Evolutionary conservation across 345 rosid species (phyloP), one percentile per base, ranked within the genome.

Genomic region (Euphorbia tirucalli): DNA sequence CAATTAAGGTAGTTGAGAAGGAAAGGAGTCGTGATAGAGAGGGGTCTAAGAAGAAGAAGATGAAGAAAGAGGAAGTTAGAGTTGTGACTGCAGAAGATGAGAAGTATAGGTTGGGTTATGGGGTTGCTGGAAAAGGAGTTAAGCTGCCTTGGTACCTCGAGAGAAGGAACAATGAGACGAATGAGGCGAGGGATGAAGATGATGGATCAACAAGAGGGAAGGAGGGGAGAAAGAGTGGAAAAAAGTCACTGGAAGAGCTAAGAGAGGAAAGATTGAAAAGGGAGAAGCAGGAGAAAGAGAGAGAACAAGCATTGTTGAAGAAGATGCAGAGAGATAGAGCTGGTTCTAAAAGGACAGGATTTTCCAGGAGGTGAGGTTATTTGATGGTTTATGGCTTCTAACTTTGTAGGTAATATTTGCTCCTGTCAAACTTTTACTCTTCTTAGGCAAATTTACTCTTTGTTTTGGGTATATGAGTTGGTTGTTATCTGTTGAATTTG

Each of bases 111-210:
- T 80, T 95, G 68, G 97, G 98, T 0, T 89, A 92, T 73, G 97
- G 97, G 14, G 28, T 94, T 77, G 97, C 96, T 3, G 97, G 98
- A 60, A 95, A 90, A 80, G 97, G 99, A 46, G 96, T 90, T 55
- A 95, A 90, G 76, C 74, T 85, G 87, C 97, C 97, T 0, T 95
- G 97, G 99, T 95, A 90, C 73, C 85, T 92, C 62, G 90, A 90
- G 79, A 92, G 52, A 84, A 80, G 84, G 32, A 76, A 75, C 9
- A 75, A 31, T 67, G 84, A 85, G 44, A 80, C 30, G 15, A 56
- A 61, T 27, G 82, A 22, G 10, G 86, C 70, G 63, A 75, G 32
- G 37, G 75, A 31, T 65, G 79, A 24, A 25, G 81, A 74, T 65
- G 81, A 80, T 39, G 71, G 79, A 31, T 78, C 65, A 0, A 31